These are phyloP conservation scores for Penicillium flavigenum DNA, from an alignment of 495 filamentous ascomycete genomes.

Conservation along the genomic window DNA sequence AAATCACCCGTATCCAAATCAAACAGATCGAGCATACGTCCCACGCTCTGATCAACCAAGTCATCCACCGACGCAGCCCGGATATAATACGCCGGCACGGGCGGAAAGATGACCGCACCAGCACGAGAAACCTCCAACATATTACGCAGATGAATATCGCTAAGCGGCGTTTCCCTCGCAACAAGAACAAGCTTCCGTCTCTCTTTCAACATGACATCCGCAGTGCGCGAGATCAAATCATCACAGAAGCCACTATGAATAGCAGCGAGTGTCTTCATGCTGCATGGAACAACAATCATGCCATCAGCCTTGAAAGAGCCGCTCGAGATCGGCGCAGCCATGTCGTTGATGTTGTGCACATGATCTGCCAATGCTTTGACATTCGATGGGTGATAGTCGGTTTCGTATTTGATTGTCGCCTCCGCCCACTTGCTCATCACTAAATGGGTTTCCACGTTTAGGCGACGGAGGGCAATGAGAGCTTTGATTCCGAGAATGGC, in stretches of 20 bases:
- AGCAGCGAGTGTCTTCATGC: slow-evolving; percentile 42
- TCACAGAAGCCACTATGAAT: slow-evolving; percentile 31
- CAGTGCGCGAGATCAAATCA: slow-evolving; percentile 47
- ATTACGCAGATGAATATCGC: slow-evolving; percentile 47
- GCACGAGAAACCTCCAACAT: slow-evolving; percentile 40
- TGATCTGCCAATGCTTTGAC: slow-evolving; percentile 40
- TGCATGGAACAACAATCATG: slow-evolving; percentile 45
- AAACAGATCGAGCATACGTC: slow-evolving; percentile 47
- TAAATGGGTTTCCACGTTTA: slow-evolving; percentile 43
- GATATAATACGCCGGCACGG: slow-evolving; percentile 46
- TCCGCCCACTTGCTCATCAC: slow-evolving; percentile 46
- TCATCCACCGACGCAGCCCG: slow-evolving; percentile 36
- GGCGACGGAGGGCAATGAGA: slow-evolving; percentile 35
- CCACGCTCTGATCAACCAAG: slow-evolving; percentile 44
- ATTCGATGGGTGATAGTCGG: slow-evolving; percentile 34
- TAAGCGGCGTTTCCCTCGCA: slow-evolving; percentile 46
- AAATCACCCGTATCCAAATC: slow-evolving; percentile 44
- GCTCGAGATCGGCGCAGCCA: slow-evolving; percentile 35
- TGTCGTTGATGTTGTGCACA: slow-evolving; percentile 36
- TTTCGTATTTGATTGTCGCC: slow-evolving; percentile 45
- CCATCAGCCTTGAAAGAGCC: slow-evolving; percentile 40
- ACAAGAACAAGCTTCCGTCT: slow-evolving; percentile 41
- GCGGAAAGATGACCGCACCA: slow-evolving; percentile 45
- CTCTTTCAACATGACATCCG: slow-evolving; percentile 51
- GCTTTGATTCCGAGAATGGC: slow-evolving; percentile 38